Evolutionary conservation across 164 flowering plant species (phyloP).

Genomic region (Vitis amurensis): DNA sequence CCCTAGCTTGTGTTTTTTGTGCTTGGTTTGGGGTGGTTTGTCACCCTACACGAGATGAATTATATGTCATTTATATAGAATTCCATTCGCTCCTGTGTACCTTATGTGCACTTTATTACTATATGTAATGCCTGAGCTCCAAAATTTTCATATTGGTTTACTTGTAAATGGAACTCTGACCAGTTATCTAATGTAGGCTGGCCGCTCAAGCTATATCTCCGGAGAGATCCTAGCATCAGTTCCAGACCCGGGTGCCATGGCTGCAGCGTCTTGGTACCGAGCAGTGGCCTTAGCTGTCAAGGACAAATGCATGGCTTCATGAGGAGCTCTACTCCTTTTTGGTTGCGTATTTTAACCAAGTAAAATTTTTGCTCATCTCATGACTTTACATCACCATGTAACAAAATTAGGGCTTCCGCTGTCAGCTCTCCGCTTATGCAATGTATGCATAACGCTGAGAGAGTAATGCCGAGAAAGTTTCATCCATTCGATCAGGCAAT

Average conservation of each 20-base stretch:
- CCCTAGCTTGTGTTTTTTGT: too few relatives aligned
- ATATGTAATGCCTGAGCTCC: neutral
- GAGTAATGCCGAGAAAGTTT: constrained; percentile 31
- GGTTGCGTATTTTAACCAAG: constrained; percentile 6
- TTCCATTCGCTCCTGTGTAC: too few relatives aligned
- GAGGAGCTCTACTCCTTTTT: constrained; percentile 10
- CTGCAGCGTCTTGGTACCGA: constrained; percentile 87
- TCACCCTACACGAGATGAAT: too few relatives aligned
- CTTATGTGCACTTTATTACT: neutral
- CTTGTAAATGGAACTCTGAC: neutral
- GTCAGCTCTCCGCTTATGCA: constrained; percentile 66
- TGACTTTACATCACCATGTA: constrained; percentile 2
- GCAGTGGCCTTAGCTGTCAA: constrained; percentile 89
- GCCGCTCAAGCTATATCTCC: constrained; percentile 81
- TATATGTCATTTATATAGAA: too few relatives aligned
- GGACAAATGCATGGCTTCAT: constrained; percentile 28
- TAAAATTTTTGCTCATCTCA: constrained; percentile 20
- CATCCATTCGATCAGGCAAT: neutral
- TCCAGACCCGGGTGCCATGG: constrained; percentile 99
- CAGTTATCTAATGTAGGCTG: constrained; percentile 56
- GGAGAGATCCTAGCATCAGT: constrained; percentile 66
- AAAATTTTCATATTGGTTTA: neutral
- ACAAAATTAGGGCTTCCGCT: neutral
- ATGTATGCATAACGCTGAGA: constrained; percentile 47
- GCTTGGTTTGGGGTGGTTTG: too few relatives aligned